These are phyloP conservation scores for Barnettozyma hawaiiensis DNA, from an alignment of 1,139 yeast genomes.

Conservation along the genomic window DNA sequence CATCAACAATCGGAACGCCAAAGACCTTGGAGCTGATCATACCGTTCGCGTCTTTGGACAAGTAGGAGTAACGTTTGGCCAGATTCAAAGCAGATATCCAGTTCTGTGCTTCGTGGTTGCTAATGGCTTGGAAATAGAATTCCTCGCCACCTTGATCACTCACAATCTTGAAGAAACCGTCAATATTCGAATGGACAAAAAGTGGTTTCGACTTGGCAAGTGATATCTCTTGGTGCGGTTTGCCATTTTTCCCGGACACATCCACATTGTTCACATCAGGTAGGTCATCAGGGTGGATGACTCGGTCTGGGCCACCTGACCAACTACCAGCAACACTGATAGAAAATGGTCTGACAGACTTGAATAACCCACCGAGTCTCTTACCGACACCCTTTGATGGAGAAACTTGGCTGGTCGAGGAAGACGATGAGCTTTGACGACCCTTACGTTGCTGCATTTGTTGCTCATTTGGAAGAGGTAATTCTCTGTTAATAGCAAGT, in stretches of 20 bases:
- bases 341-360: slow-evolving; percentile 41
- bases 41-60: slow-evolving; percentile 34
- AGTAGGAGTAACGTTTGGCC: slow-evolving; percentile 39
- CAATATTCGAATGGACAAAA: slow-evolving; percentile 29
- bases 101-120: slow-evolving; percentile 60
- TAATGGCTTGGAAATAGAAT: slow-evolving; percentile 62
- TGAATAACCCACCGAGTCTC: slow-evolving; percentile 40
- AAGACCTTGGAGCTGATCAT: slow-evolving; percentile 49
- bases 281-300: slow-evolving; percentile 48
- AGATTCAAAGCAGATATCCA: slow-evolving; percentile 54
- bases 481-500: slow-evolving; percentile 7
- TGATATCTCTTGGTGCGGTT: slow-evolving; percentile 53
- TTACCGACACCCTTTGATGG: slow-evolving; percentile 31
- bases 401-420: slow-evolving; percentile 12
- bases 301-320: slow-evolving; percentile 41
- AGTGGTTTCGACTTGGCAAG: slow-evolving; percentile 36
- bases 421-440: slow-evolving; percentile 9
- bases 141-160: slow-evolving; percentile 50
- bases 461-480: slow-evolving; percentile 14
- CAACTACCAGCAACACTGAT: slow-evolving; percentile 35
- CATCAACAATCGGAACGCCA: slow-evolving; percentile 80
- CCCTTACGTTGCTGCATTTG: slow-evolving; percentile 17
- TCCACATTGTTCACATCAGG: slow-evolving; percentile 45
- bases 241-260: slow-evolving; percentile 40
- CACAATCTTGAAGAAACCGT: slow-evolving; percentile 54